Conservation (phyloP, 2,329 filamentous ascomycete genomes). For the Pseudopyrenochaeta lycopersici region DNA sequence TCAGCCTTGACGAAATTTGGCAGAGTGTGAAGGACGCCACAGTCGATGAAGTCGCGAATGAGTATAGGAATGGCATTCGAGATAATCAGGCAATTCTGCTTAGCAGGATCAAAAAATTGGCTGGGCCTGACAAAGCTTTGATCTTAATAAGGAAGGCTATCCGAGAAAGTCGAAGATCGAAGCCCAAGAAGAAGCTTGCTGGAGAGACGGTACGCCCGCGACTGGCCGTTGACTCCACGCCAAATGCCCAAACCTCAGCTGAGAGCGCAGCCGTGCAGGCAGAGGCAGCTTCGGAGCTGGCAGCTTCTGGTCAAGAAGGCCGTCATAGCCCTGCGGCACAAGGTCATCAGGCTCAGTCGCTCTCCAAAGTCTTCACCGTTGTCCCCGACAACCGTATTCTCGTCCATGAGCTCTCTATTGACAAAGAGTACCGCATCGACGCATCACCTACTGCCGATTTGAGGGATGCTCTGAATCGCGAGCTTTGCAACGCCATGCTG, state of each 20-base stretch:
- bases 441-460: slow-evolving; percentile 62
- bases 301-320: slow-evolving; percentile 26
- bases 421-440: slow-evolving; percentile 79
- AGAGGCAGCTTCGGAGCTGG: slow-evolving; percentile 43
- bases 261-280: slow-evolving; percentile 49
- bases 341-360: slow-evolving; percentile 52
- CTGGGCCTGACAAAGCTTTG: slow-evolving; percentile 75
- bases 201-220: slow-evolving; percentile 75
- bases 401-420: slow-evolving; percentile 81
- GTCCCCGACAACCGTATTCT: slow-evolving; percentile 78
- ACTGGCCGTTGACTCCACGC: slow-evolving; percentile 60
- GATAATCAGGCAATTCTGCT: slow-evolving; percentile 83
- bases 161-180: slow-evolving; percentile 72
- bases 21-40: slow-evolving; percentile 83
- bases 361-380: slow-evolving; percentile 65
- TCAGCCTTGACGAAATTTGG: slow-evolving; percentile 84
- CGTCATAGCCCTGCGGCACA: slow-evolving; percentile 23
- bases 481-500: slow-evolving; percentile 69
- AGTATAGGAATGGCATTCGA: slow-evolving; percentile 82
- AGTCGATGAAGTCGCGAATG: slow-evolving; percentile 74
- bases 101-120: slow-evolving; percentile 80
- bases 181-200: slow-evolving; percentile 70
- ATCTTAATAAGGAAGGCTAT: slow-evolving; percentile 79
- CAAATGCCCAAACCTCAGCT: slow-evolving; percentile 35
- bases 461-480: slow-evolving; percentile 67